Evolutionary conservation across 163 green algal genomes (phyloP).

Genomic region (Prototheca stagnorum): DNA sequence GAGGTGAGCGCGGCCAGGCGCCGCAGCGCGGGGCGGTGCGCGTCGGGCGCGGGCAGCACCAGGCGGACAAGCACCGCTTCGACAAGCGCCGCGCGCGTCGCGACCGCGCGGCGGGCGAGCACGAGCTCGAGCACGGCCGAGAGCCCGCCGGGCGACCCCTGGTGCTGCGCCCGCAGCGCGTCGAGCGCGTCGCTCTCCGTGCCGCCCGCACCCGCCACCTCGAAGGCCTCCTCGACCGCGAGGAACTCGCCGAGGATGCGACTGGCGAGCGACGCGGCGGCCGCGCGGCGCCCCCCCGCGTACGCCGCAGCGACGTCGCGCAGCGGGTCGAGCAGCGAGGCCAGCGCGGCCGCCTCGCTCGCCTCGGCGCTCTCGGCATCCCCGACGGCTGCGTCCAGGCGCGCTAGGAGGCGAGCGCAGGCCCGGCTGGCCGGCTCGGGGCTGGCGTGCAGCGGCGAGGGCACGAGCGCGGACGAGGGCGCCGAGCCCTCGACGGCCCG

Average conservation of each 20-base stretch:
- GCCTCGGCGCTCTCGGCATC: constrained; percentile 5
- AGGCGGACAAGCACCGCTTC: constrained; percentile 46
- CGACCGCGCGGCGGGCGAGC: constrained; percentile 54
- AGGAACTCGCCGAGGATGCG: constrained; percentile 48
- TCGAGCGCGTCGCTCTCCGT: constrained; percentile 74
- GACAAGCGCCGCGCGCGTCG: constrained; percentile 49
- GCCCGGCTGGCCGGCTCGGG: no score
- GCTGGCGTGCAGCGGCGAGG: no score
- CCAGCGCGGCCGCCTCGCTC: constrained; percentile 17
- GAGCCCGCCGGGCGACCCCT: constrained; percentile 21
- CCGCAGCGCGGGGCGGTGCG: constrained; percentile 57
- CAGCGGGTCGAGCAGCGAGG: constrained; percentile 37
- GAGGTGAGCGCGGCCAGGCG: constrained; percentile 48
- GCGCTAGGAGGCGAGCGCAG: no score
- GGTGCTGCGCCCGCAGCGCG: constrained; percentile 38
- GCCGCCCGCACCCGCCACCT: constrained; percentile 10
- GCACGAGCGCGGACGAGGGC: no score
- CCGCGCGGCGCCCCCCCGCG: constrained; percentile 33
- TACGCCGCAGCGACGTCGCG: constrained; percentile 39
- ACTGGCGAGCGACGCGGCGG: constrained; percentile 16
- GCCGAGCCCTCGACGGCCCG: no score
- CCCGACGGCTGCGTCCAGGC: background rate
- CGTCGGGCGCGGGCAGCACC: constrained; percentile 51
- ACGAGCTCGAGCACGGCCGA: constrained; percentile 55
- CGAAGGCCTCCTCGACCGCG: constrained; percentile 64